phyloP scores from a whole-genome alignment of 371 early-diverging fungal species.

The Apophysomyces ossiformis region DNA sequence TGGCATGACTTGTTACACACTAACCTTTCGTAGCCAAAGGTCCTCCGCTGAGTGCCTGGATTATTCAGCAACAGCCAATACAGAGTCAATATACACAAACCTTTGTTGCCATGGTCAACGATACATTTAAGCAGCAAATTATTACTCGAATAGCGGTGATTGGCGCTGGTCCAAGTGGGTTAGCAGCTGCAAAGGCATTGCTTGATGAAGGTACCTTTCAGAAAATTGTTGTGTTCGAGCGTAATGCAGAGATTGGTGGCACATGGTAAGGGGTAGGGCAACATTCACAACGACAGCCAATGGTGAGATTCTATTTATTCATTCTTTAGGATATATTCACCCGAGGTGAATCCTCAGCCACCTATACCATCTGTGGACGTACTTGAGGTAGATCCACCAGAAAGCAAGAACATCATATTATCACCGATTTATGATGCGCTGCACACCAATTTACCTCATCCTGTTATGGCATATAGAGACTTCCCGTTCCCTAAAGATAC shows the following conservation, averaged over 20 bases:
- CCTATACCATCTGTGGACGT: conserved; percentile 41
- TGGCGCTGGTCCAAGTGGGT: conserved; percentile 54
- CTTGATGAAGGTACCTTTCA: conserved; percentile 40
- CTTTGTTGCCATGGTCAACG: background rate
- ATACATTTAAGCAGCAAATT: background rate
- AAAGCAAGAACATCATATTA: conserved; percentile 12
- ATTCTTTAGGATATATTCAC: conserved; percentile 41
- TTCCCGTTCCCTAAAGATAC: conserved; percentile 42
- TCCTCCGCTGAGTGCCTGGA: too few relatives aligned
- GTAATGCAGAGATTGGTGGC: conserved; percentile 43
- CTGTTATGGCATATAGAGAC: conserved; percentile 62
- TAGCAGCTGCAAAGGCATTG: conserved; percentile 44
- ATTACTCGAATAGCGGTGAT: conserved; percentile 50
- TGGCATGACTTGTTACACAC: too few relatives aligned
- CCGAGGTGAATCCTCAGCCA: conserved; percentile 30
- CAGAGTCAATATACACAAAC: too few relatives aligned
- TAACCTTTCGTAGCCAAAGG: too few relatives aligned
- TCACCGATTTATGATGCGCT: conserved; percentile 63
- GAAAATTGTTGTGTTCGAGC: conserved; percentile 48
- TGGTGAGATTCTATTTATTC: background rate
- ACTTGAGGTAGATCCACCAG: conserved; percentile 37
- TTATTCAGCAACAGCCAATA: too few relatives aligned
- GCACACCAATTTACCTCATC: conserved; percentile 63
- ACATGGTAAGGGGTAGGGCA: conserved; percentile 41
- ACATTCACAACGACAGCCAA: too few relatives aligned